Base-by-base conservation (phyloP, 768 basidiomycete species). In the Phylloporus arenicola region DNA sequence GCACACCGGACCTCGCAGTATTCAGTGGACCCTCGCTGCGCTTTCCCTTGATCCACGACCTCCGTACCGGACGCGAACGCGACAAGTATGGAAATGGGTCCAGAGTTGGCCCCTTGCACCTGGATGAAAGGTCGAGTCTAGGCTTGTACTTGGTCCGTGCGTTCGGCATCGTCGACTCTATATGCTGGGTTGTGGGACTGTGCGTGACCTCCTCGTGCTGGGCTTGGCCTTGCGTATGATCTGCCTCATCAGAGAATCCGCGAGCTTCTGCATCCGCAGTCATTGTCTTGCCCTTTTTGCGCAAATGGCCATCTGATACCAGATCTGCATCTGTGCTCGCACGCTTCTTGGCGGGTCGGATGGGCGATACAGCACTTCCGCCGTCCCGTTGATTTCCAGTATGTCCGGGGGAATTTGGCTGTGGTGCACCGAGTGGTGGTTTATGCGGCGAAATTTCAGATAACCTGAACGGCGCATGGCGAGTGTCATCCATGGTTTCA, bases 381-480 rank as follows among this genome's bases (percentile, higher is more conserved):
- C 52, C 57, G 30, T 57, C 53, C 57, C 61, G 60, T 64, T 27
- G 20, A 45, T 19, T 17, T 55, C 55, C 49, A 54, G 51, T 43
- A 46, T 40, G 3, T 17, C 45, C 51, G 52, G 54, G 38, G 34
- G 45, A 47, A 30, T 44, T 30, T 56, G 48, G 33, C 37, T 29
- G 41, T 16, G 35, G 39, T 34, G 29, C 33, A 4, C 47, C 46
- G 12, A 31, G 30, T 25, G 47, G 57, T 39, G 54, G 52, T 62
- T 69, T 69, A 47, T 55, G 53, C 53, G 78, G 78, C 6, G 80
- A 81, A 56, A 80, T 67, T 58, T 81, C 76, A 35, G 79, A 80
- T 54, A 79, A 40, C 42, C 75, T 77, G 35, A 81, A 59, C 29
- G 66, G 68, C 22, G 48, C 48, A 30, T 49, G 41, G 30, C 47